A percentile compares a stretch with the other conserved stretches of the same genome.
Conservation (phyloP, 345 rosid species). For the Hibiscus tridactylites region DNA sequence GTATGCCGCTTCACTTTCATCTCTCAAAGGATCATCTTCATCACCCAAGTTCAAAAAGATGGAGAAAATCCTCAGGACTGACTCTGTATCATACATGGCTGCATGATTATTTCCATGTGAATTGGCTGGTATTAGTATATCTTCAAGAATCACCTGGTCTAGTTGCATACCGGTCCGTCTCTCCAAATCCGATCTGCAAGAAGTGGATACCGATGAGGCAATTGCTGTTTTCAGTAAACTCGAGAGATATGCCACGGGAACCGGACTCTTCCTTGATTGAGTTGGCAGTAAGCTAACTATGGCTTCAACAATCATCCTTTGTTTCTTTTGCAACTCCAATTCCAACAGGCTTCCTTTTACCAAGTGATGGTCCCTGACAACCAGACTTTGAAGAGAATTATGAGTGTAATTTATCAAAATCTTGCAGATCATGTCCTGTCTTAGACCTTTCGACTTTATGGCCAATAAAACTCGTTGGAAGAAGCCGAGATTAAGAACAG, state of each 20-base stretch:
- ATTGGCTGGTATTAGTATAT: slow-evolving; percentile 69
- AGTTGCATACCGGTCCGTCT: slow-evolving; percentile 83
- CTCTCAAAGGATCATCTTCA: slow-evolving; percentile 53
- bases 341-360: slow-evolving; percentile 52
- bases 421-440: slow-evolving; percentile 91
- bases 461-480: slow-evolving; percentile 78
- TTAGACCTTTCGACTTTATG: slow-evolving; percentile 80
- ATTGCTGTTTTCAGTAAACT: slow-evolving; percentile 75
- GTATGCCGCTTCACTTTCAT: slow-evolving; percentile 74
- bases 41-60: slow-evolving; percentile 70
- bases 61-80: slow-evolving; percentile 79
- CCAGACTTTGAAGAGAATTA: slow-evolving; percentile 71
- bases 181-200: slow-evolving; percentile 78
- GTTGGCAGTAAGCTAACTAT: slow-evolving; percentile 72
- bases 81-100: slow-evolving; percentile 71
- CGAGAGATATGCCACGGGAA: slow-evolving; percentile 86
- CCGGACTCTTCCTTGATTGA: slow-evolving; percentile 80
- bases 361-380: slow-evolving; percentile 44
- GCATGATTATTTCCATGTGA: slow-evolving; percentile 44
- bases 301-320: slow-evolving; percentile 64
- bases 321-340: slow-evolving; percentile 68
- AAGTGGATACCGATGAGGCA: slow-evolving; percentile 46
- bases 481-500: slow-evolving; percentile 61
- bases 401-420: slow-evolving; percentile 77
- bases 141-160: slow-evolving; percentile 95